Conservation (phyloP, 139 green algal species). For the Chlorokybus atmophyticus region DNA sequence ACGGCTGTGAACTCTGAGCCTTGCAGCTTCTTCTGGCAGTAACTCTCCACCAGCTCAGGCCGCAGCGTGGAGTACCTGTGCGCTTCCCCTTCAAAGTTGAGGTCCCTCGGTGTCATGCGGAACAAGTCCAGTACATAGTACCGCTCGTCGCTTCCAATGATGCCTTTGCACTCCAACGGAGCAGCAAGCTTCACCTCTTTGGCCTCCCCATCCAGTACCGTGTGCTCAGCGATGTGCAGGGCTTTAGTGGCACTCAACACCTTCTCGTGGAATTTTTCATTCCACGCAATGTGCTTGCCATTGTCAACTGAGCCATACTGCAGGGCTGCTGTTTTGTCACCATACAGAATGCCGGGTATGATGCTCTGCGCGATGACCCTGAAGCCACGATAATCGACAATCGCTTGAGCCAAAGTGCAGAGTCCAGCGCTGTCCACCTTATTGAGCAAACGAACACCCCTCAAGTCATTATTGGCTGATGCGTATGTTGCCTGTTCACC, state of each 20-base stretch:
- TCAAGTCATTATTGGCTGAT: constrained; percentile 30
- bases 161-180: constrained; percentile 15
- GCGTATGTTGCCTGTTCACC: constrained; percentile 26
- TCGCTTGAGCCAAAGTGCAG: constrained; percentile 15
- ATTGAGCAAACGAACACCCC: constrained; percentile 16
- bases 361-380: constrained; percentile 24
- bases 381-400: constrained; percentile 28
- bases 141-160: neutral
- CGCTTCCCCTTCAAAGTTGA: constrained; percentile 15
- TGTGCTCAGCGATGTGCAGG: constrained; percentile 27
- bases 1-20: too few species aligned
- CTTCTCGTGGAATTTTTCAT: constrained; percentile 22
- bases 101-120: constrained; percentile 18
- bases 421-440: constrained; percentile 11
- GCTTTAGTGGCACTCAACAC: constrained; percentile 5
- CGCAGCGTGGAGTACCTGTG: constrained; percentile 4
- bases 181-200: constrained; percentile 13
- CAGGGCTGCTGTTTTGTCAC: constrained; percentile 17
- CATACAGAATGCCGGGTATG: constrained; percentile 27
- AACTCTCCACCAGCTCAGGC: constrained; percentile 21
- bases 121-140: constrained; percentile 27
- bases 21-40: constrained; percentile 9
- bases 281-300: constrained; percentile 20
- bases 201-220: constrained; percentile 16
- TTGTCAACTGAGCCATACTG: constrained; percentile 26